Base-by-base conservation (phyloP, 345 rosid genomes). In the Populus pruinosa region DNA sequence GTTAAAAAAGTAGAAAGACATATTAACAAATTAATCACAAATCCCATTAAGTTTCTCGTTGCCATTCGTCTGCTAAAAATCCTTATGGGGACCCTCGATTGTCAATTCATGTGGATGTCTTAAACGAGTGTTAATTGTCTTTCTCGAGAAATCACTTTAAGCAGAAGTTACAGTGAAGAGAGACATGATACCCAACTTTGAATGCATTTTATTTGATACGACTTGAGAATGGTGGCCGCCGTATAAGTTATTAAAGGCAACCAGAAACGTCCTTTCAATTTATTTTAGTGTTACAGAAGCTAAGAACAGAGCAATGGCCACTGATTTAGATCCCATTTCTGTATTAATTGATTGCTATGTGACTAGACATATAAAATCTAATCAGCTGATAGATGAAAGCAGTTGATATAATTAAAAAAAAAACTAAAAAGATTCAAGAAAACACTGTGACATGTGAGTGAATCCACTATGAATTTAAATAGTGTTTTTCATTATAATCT, bases 101-200 rank as follows among this genome's bases (percentile, higher is more conserved):
- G 53, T 56, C 59, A 38, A 49, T 6, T n/a, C 20, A 38, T 21
- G 35, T 7, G 5, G 44, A 21, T 39, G 50, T 36, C 39, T 10
- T 20, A 36, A 49, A 64, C 29, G 70, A 71, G 25, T 16, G 55
- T 6, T 5, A 17, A 29, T 63, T 43, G n/a, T 69, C 64, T 1
- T 18, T 70, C 72, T 72, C 70, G 69, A 50, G 41, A 63, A 39
- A 8, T 21, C 47, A 64, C 90, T 85, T 81, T 4, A 47, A 44
- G 74, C 79, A 67, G 18, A 88, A 84, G 89, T 78, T 73, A 81
- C 70, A 82, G 78, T 29, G 81, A 65, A 76, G 68, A n/a, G 49
- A 49, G 91, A 87, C 90, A 67, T 38, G 13, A 27, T 50, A 87
- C 91, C 93, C 62, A 84, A 79, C 87, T 43, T 20, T 21, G 50